Evolutionary conservation across 2,329 filamentous ascomycete genomes (phyloP), one percentile per base, ranked within the genome.

Genomic region (Cytospora chrysosperma): DNA sequence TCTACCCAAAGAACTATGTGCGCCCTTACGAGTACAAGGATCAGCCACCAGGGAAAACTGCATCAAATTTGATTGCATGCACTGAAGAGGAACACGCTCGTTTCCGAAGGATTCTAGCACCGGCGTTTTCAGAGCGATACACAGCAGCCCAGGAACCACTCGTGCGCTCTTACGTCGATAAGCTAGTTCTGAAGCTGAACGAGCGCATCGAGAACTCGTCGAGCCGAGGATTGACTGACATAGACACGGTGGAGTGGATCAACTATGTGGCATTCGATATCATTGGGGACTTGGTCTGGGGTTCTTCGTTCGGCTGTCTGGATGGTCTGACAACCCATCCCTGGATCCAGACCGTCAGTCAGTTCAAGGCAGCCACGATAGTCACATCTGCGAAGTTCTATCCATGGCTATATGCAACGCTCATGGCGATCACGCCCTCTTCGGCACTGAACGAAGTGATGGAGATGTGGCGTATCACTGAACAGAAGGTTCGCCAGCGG

Each of bases 1-100:
- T 80, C 54, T 78, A 78, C 60, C 56, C 56, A 9, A 59, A 59
- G 21, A 59, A 59, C 47, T 59, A 52, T 28, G 21, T 59, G 30
- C 56, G 64, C 54, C 27, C 63, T 58, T 6, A 26, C 51, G 32
- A 21, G 49, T 49, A 34, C 17, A 62, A 58, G 27, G 50, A 30
- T 28, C 50, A n/a, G 60, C 32, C 55, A 62, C 55, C 21, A 34
- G 60, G 60, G 27, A 62, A 51, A 27, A 53, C 19, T 52, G 27
- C 60, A 43, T 51, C 37, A 52, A 53, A 53, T 28, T 47, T 62
- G 54, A 57, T 62, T 53, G 60, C 60, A 40, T 56, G 53, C 21
- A 56, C 54, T 17, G 60, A 57, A 47, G 47, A 62, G 26, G 56
- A 59, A 27, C 60, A 62, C 34, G 60, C 54, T 56, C 54, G 34